A percentile compares a stretch with the other conserved stretches of the same genome.
phyloP scores from a whole-genome alignment of 2,329 filamentous ascomycete genomes.

The Hymenoscyphus fraxineus region DNA sequence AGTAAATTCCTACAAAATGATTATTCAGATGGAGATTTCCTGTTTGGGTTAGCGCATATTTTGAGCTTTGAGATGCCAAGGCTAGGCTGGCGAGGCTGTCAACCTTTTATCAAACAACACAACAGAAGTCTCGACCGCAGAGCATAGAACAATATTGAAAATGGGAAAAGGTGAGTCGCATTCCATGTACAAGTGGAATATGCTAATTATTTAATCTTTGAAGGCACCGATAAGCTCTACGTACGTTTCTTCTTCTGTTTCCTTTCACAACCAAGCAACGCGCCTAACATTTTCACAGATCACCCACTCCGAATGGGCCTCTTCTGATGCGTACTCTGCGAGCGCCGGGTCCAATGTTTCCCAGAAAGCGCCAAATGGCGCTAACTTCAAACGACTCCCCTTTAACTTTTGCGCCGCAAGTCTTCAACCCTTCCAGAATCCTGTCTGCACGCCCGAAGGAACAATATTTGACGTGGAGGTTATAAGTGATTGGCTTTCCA shows the following conservation, averaged over 20 bases:
- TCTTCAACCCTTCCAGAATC: slow-evolving; percentile 90
- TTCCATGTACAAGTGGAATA: not conserved
- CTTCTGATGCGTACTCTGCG: slow-evolving; percentile 81
- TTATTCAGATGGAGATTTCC: not conserved
- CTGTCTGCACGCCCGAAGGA: slow-evolving; percentile 83
- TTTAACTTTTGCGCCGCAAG: slow-evolving; percentile 98
- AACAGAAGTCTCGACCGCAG: not conserved
- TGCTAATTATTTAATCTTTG: not conserved
- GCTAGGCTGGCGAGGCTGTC: slow-evolving; percentile 1
- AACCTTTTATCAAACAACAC: not conserved
- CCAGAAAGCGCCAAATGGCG: slow-evolving; percentile 51
- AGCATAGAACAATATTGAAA: slow-evolving; percentile 8
- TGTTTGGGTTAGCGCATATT: not conserved
- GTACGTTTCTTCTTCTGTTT: slow-evolving; percentile 17
- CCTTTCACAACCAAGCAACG: not conserved
- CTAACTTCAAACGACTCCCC: slow-evolving; percentile 80
- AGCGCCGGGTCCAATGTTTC: slow-evolving; percentile 69
- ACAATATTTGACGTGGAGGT: slow-evolving; percentile 95
- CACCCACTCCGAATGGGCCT: slow-evolving; percentile 97
- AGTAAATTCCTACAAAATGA: not conserved
- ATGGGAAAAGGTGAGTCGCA: slow-evolving; percentile 32
- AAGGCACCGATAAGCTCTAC: slow-evolving; percentile 52
- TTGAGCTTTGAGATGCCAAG: not conserved
- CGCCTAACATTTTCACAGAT: slow-evolving; percentile 51
- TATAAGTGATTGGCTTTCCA: slow-evolving; percentile 90